Evolutionary conservation across 2,329 filamentous ascomycete species (phyloP).

Genomic region (Malbranchea zuffiana): DNA sequence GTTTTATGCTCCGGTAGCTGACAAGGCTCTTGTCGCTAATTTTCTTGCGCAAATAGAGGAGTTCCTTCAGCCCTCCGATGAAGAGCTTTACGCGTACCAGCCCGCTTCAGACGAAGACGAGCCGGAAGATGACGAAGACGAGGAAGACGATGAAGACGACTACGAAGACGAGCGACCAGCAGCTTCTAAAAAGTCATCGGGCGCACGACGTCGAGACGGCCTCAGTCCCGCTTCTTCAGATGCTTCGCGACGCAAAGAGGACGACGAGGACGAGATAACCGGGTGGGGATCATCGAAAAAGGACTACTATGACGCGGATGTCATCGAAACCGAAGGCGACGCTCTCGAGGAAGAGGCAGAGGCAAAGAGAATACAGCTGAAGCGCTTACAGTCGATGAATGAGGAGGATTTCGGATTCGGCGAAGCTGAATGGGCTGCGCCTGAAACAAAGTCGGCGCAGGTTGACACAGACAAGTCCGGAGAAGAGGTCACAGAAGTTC

Average conservation of each 20-base stretch:
- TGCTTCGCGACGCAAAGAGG: slow-evolving; percentile 42
- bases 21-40: slow-evolving; percentile 14
- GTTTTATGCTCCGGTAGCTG: neutral
- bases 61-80: slow-evolving; percentile 48
- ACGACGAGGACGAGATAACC: slow-evolving; percentile 47
- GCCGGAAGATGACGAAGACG: slow-evolving; percentile 27
- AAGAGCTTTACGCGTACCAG: slow-evolving; percentile 49
- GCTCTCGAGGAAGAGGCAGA: slow-evolving; percentile 88
- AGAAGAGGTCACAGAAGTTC: slow-evolving; percentile 69
- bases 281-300: slow-evolving; percentile 82
- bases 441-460: slow-evolving; percentile 40
- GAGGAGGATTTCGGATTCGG: slow-evolving; percentile 92
- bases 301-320: slow-evolving; percentile 88
- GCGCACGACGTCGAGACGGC: slow-evolving; percentile 15
- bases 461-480: slow-evolving; percentile 37
- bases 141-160: slow-evolving; percentile 27
- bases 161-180: slow-evolving; percentile 19
- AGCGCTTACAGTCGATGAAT: slow-evolving; percentile 78
- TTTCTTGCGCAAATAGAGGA: slow-evolving; percentile 35
- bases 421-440: slow-evolving; percentile 68
- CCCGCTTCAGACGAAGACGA: slow-evolving; percentile 37
- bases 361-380: slow-evolving; percentile 76
- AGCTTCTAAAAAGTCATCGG: slow-evolving; percentile 15
- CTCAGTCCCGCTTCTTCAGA: slow-evolving; percentile 19
- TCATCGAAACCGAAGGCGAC: slow-evolving; percentile 57